phyloP scores from a whole-genome alignment of 169 alveolate genomes.

The Cyclospora cayetanensis region DNA sequence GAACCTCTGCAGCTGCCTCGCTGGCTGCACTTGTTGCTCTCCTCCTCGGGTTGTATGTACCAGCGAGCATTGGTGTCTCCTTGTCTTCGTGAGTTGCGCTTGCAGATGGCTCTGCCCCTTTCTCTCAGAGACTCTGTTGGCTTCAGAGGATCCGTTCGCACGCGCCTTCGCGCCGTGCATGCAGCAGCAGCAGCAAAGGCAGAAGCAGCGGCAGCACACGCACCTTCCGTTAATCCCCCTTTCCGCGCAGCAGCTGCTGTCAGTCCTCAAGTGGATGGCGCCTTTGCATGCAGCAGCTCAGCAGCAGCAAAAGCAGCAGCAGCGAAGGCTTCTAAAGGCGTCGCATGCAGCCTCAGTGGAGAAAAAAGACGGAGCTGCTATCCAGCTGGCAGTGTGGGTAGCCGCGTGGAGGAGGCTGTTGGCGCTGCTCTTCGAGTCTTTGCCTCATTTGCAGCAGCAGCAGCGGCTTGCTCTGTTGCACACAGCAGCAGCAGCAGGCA shows the following conservation, averaged over 20 bases:
- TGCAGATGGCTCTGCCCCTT: slow-evolving; percentile 39
- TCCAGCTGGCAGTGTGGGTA: slow-evolving; percentile 9
- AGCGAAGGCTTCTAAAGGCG: neutral
- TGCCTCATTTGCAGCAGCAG: slow-evolving; percentile 10
- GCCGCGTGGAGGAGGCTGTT: slow-evolving; percentile 32
- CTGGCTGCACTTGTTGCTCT: no score
- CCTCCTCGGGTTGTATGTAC: no score
- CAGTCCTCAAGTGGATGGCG: slow-evolving; percentile 17
- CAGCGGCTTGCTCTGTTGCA: slow-evolving; percentile 38
- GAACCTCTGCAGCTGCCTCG: no score
- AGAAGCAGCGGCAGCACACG: no score
- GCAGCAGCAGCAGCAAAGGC: no score
- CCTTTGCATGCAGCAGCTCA: neutral
- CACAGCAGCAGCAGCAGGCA: slow-evolving; percentile 11
- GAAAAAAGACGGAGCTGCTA: neutral
- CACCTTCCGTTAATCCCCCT: neutral
- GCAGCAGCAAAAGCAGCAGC: slow-evolving; percentile 13
- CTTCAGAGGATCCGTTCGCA: neutral
- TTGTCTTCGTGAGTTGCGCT: neutral
- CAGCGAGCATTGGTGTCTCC: neutral
- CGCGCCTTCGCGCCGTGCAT: neutral
- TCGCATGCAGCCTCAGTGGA: neutral
- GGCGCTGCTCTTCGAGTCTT: neutral
- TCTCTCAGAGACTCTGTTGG: neutral
- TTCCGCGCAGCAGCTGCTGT: slow-evolving; percentile 5